Evolutionary conservation across 2,329 filamentous ascomycete species (phyloP).

Genomic region (Cercospora nicotianae): DNA sequence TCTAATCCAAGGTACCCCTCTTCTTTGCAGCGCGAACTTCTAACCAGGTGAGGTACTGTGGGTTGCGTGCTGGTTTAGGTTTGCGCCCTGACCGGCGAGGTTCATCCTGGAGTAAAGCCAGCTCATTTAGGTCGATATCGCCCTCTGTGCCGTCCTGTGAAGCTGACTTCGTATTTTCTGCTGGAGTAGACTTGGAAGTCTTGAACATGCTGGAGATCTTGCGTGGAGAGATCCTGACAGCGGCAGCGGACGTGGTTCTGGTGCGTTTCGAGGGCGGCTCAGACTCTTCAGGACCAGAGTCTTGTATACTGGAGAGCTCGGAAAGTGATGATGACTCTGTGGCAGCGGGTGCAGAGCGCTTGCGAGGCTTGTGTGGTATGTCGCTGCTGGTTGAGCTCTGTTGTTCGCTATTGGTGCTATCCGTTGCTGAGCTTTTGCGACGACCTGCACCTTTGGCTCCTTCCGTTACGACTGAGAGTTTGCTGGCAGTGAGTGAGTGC

Average conservation of each 20-base stretch:
- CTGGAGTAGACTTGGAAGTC: background rate
- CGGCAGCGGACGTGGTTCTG: background rate
- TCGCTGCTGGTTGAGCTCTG: background rate
- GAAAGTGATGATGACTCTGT: background rate
- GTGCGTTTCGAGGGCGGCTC: background rate
- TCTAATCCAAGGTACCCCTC: background rate
- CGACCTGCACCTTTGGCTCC: background rate
- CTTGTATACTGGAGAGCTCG: background rate
- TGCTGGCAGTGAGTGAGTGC: background rate
- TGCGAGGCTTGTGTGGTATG: background rate
- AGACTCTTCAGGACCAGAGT: background rate
- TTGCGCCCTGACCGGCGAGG: slow-evolving; percentile 90
- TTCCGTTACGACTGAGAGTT: background rate
- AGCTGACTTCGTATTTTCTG: background rate
- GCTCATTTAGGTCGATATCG: background rate
- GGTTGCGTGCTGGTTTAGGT: slow-evolving; percentile 79
- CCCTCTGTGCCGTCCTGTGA: background rate
- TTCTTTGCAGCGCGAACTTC: background rate
- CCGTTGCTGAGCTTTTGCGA: background rate
- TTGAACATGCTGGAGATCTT: slow-evolving; percentile 6
- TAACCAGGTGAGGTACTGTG: slow-evolving; percentile 1
- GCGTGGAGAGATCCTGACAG: background rate
- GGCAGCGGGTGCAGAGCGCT: background rate
- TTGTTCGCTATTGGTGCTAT: background rate
- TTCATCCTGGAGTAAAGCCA: slow-evolving; percentile 58